A percentile compares a stretch with the other conserved stretches of the same genome.
Conservation (phyloP, 805 yeast genomes). For the Lipomyces kockii region DNA sequence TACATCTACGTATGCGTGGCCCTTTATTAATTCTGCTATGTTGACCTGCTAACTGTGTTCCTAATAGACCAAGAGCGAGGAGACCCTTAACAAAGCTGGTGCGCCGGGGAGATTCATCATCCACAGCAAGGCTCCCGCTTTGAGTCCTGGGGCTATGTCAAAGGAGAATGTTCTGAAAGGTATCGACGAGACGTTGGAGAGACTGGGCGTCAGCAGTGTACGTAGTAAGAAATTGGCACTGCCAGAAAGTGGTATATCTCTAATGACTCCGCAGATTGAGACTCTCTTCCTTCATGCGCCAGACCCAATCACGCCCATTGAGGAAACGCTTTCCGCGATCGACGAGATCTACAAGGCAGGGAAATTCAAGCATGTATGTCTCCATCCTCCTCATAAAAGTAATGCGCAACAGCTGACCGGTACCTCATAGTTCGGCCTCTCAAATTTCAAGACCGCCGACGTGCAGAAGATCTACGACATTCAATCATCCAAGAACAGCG, state of each 20-base stretch:
- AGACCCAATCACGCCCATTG: constrained; percentile 36
- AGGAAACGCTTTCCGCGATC: constrained; percentile 38
- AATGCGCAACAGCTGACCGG: too few relatives aligned
- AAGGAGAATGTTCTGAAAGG: constrained; percentile 28
- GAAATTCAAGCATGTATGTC: constrained; percentile 23
- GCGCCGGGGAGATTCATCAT: constrained; percentile 26
- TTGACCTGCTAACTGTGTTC: too few relatives aligned
- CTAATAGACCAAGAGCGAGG: constrained; percentile 30
- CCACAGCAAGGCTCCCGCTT: constrained; percentile 36
- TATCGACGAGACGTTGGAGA: constrained; percentile 29
- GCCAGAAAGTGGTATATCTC: neutral
- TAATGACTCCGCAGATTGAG: constrained; percentile 7
- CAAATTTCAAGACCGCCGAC: constrained; percentile 36
- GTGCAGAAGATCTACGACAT: constrained; percentile 33
- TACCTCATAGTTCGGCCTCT: constrained; percentile 37
- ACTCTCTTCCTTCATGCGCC: constrained; percentile 39
- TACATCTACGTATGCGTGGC: constrained; percentile 16
- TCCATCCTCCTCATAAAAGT: too few relatives aligned
- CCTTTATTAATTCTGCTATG: too few relatives aligned
- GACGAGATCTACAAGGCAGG: constrained; percentile 37
- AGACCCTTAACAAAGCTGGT: constrained; percentile 33
- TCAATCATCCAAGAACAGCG: constrained; percentile 34
- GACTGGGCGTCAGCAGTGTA: constrained; percentile 20
- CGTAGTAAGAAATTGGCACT: too few relatives aligned
- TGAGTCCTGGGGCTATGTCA: constrained; percentile 23